phyloP scores from a whole-genome alignment of 352 stramenopile genomes.

The Pythium dissotocum region DNA sequence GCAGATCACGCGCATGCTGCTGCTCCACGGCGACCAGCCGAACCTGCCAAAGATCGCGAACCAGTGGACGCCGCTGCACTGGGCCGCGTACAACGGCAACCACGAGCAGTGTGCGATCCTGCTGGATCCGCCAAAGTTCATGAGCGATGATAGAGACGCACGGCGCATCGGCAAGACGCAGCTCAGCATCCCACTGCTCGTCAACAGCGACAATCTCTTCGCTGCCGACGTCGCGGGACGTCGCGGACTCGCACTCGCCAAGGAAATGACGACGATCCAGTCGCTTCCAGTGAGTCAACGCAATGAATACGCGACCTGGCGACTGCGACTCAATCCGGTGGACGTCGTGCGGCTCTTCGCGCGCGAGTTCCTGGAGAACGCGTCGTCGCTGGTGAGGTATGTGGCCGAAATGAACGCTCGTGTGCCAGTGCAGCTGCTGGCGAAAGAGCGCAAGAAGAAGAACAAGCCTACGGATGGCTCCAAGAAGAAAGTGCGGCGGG shows the following conservation, averaged over 20 bases:
- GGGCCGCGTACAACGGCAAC: constrained; percentile 75
- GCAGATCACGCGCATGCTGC: constrained; percentile 58
- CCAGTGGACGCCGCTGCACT: constrained; percentile 76
- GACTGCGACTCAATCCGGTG: constrained; percentile 62
- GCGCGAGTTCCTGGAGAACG: constrained; percentile 55
- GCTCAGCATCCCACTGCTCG: constrained; percentile 54
- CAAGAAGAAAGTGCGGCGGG: constrained; percentile 20
- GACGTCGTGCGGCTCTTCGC: constrained; percentile 47
- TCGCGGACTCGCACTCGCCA: constrained; percentile 44
- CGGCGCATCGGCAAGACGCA: constrained; percentile 41
- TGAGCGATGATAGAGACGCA: constrained; percentile 12
- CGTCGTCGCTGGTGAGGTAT: constrained; percentile 42
- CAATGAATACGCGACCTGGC: constrained; percentile 50
- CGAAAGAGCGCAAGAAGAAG: neutral
- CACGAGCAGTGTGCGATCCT: constrained; percentile 61
- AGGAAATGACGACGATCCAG: constrained; percentile 43
- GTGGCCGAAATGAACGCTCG: constrained; percentile 66
- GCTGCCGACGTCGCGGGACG: constrained; percentile 64
- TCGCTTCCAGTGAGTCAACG: constrained; percentile 1
- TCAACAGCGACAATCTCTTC: constrained; percentile 59
- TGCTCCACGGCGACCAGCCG: constrained; percentile 64
- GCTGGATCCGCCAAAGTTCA: constrained; percentile 35
- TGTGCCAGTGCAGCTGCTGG: constrained; percentile 32
- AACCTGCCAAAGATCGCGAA: constrained; percentile 70
- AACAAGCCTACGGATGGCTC: neutral